These are phyloP conservation scores for Vaccinium macrocarpon DNA, from an alignment of 148 eudicot species.

Conservation along the genomic window DNA sequence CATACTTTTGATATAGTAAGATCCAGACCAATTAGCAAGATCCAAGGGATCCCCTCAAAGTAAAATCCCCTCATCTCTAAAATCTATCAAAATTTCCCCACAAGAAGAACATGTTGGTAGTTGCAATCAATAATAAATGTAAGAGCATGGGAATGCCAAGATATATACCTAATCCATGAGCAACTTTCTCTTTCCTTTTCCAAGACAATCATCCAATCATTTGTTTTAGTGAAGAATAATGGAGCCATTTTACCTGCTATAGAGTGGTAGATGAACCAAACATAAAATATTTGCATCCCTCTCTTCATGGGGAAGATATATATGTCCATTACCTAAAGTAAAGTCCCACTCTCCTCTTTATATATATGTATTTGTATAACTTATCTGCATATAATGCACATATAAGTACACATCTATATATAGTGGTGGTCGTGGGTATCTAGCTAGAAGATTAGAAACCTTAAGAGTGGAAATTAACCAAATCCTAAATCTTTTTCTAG, in stretches of 20 bases:
- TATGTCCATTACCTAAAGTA: slow-evolving; percentile 28
- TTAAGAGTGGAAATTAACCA: background rate
- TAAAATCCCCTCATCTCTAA: no score
- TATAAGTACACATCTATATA: slow-evolving; percentile 11
- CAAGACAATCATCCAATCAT: slow-evolving; percentile 40
- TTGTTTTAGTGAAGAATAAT: slow-evolving; percentile 36
- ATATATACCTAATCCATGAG: slow-evolving; percentile 38
- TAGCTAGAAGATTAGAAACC: background rate
- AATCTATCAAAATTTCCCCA: background rate
- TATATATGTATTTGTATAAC: background rate
- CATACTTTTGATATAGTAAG: background rate
- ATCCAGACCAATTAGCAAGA: slow-evolving; percentile 13
- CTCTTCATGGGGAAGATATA: slow-evolving; percentile 17
- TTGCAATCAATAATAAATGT: slow-evolving; percentile 10
- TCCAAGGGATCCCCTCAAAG: background rate
- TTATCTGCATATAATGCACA: background rate
- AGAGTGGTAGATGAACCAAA: slow-evolving; percentile 28
- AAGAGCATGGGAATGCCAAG: slow-evolving; percentile 14
- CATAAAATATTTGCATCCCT: slow-evolving; percentile 25
- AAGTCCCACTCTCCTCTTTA: background rate
- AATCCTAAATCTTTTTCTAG: slow-evolving; percentile 3
- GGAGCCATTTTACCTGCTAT: slow-evolving; percentile 35
- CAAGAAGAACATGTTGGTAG: background rate
- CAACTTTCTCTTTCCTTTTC: slow-evolving; percentile 17
- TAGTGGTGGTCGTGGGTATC: slow-evolving; percentile 13